Conservation (phyloP, 2,329 filamentous ascomycete genomes). For the Neonectria neomacrospora region DNA sequence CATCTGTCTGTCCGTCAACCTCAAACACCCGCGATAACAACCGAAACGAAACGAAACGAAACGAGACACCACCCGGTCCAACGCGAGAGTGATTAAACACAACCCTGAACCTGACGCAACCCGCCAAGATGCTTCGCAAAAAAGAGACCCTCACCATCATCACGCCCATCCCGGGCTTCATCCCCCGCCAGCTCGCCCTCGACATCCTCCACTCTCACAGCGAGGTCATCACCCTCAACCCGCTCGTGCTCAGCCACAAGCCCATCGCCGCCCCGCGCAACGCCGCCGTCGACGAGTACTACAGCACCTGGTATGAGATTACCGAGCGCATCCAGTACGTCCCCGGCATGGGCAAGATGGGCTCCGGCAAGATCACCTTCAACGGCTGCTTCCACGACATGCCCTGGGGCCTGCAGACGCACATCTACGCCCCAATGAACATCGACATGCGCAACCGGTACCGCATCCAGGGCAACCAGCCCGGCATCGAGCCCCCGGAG, state of each 20-base stretch:
- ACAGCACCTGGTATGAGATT: constrained; percentile 80
- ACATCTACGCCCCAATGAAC: constrained; percentile 75
- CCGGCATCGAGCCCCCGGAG: constrained; percentile 71
- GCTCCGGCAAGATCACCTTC: constrained; percentile 73
- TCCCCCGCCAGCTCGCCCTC: constrained; percentile 76
- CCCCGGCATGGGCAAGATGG: constrained; percentile 72
- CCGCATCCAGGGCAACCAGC: constrained; percentile 74
- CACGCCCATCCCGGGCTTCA: constrained; percentile 75
- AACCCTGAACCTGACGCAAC: neutral
- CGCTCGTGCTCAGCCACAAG: constrained; percentile 72
- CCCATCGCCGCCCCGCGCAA: constrained; percentile 74
- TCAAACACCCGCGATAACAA: neutral
- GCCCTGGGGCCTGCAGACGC: constrained; percentile 77
- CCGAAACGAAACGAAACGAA: constrained; percentile 13
- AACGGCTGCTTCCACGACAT: constrained; percentile 79
- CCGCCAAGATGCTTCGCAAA: constrained; percentile 64
- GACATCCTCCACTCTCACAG: constrained; percentile 77
- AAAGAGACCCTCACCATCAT: constrained; percentile 75
- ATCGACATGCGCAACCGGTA: constrained; percentile 76
- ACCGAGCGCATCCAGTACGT: constrained; percentile 74
- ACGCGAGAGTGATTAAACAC: neutral
- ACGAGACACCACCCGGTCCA: neutral
- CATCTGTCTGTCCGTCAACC: neutral
- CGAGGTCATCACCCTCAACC: constrained; percentile 77
- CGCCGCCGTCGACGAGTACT: constrained; percentile 76